These are phyloP conservation scores for Saturnispora serradocipensis DNA, from an alignment of 805 yeast species.

Conservation along the genomic window DNA sequence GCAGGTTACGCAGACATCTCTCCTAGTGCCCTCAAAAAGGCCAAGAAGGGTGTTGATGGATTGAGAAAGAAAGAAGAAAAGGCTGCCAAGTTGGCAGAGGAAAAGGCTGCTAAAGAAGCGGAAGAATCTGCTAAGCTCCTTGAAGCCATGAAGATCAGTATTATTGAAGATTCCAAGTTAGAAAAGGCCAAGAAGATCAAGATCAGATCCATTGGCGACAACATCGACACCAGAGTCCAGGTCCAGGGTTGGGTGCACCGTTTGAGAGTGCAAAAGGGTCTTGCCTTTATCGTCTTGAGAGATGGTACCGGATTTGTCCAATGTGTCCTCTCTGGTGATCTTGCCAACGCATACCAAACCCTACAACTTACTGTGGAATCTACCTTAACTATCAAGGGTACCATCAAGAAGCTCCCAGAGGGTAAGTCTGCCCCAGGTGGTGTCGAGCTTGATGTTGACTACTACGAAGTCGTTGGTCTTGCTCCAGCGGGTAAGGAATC, in stretches of 20 bases:
- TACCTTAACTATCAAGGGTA: constrained; percentile 73
- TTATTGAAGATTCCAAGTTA: constrained; percentile 64
- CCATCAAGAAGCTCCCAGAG: constrained; percentile 75
- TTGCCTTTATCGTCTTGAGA: constrained; percentile 83
- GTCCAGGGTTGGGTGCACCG: constrained; percentile 97
- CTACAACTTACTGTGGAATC: constrained; percentile 81
- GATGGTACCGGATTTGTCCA: constrained; percentile 93
- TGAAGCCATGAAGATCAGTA: constrained; percentile 69
- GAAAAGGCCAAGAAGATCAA: constrained; percentile 64
- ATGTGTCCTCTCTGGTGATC: constrained; percentile 79
- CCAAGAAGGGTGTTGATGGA: constrained; percentile 92
- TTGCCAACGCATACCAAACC: constrained; percentile 86
- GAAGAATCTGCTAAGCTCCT: constrained; percentile 67
- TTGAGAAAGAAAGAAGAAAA: constrained; percentile 73
- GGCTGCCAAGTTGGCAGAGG: constrained; percentile 47
- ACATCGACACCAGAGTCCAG: constrained; percentile 58
- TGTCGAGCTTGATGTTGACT: constrained; percentile 87
- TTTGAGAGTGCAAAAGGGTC: constrained; percentile 84
- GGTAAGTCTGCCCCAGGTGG: constrained; percentile 98
- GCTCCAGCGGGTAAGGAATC: constrained; percentile 97
- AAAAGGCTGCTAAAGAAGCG: constrained; percentile 47
- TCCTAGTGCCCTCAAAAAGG: constrained; percentile 89
- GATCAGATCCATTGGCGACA: constrained; percentile 43
- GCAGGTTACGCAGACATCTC: constrained; percentile 60
- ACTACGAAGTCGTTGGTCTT: constrained; percentile 77